Base-by-base conservation (phyloP, 305 asterid species). In the Rubia balearica region DNA sequence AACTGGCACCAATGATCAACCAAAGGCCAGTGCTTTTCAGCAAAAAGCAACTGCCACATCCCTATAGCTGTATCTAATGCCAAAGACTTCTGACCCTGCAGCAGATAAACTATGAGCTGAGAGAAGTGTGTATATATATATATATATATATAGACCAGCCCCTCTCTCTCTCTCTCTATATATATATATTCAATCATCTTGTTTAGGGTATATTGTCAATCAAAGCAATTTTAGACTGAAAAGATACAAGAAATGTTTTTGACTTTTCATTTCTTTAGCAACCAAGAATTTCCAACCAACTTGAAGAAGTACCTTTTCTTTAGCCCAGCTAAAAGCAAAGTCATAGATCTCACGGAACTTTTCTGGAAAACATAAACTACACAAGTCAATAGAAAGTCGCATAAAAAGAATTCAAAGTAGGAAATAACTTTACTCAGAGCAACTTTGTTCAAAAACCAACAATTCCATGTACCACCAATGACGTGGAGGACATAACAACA, bases 51-150 rank as follows among this genome's bases (percentile, higher is more conserved):
- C 79, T 94, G 99, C 99, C 99, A 94, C 99, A 94, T 94, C 70
- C 99, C 99, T 68, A 94, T 94, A 61, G 99, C 99, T n/a, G 99
- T 94, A 81, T 94, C 99, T 80, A 94, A 80, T 60, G 97, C 99
- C 85, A 94, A 79, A 60, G 99, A 94, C 80, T 94, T 94, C 84
- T 94, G 99, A 74, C 97, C 99, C 99, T 94, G 93, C 73, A 78
- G 78, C 70, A 27, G 71, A 75, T 55, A 75, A 75, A 74, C 71
- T 40, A n/a, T 66, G 67, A 57, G 65, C 75, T 51, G n/a, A 48
- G 8, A 36, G 55, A 42, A 16, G n/a, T n/a, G n/a, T n/a, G n/a
- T n/a, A n/a, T n/a, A n/a, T n/a, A n/a, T n/a, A n/a, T n/a, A n/a
- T n/a, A 27, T 22, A 21, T 71, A 43, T 33, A 5, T 16, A 65